A percentile compares a stretch with the other conserved stretches of the same genome.
These are phyloP conservation scores for Dichotomopilus funicola DNA, from an alignment of 2,329 filamentous ascomycete species.

Conservation along the genomic window DNA sequence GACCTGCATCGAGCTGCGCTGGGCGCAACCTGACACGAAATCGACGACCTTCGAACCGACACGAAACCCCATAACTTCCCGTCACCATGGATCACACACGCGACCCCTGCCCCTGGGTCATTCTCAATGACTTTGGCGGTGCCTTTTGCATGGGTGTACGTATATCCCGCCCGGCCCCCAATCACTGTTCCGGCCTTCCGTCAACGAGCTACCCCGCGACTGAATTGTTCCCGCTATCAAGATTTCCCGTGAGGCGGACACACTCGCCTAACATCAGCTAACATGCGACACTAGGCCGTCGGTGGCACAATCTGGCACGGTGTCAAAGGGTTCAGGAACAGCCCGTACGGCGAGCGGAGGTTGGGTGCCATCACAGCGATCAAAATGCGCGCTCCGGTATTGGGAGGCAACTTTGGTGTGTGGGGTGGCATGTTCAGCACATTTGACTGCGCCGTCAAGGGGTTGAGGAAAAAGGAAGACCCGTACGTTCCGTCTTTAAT, in stretches of 20 bases:
- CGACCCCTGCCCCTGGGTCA: constrained; percentile 95
- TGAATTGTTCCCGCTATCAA: too few species aligned
- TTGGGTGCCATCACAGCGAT: constrained; percentile 95
- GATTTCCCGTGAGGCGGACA: too few species aligned
- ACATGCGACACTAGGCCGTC: constrained; percentile 48
- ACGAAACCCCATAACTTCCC: constrained; percentile 3
- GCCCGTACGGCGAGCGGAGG: constrained; percentile 84
- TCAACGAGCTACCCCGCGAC: too few species aligned
- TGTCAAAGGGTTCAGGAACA: constrained; percentile 89
- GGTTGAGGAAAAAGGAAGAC: constrained; percentile 90
- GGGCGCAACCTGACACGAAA: not conserved
- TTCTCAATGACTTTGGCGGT: constrained; percentile 94
- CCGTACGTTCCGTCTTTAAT: constrained; percentile 44
- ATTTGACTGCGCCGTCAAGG: constrained; percentile 96
- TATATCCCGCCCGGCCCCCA: constrained; percentile 19
- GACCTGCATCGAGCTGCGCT: not conserved
- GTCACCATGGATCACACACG: constrained; percentile 80
- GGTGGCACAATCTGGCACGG: constrained; percentile 90
- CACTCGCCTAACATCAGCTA: not conserved
- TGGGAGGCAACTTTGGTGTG: constrained; percentile 90
- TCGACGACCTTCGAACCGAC: not conserved
- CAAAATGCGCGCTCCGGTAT: constrained; percentile 91
- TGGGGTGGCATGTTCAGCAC: constrained; percentile 96
- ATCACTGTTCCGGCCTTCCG: not conserved
- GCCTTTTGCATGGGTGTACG: constrained; percentile 94